phyloP scores from a whole-genome alignment of 495 filamentous ascomycete genomes.

The Lasiosphaeria miniovina region DNA sequence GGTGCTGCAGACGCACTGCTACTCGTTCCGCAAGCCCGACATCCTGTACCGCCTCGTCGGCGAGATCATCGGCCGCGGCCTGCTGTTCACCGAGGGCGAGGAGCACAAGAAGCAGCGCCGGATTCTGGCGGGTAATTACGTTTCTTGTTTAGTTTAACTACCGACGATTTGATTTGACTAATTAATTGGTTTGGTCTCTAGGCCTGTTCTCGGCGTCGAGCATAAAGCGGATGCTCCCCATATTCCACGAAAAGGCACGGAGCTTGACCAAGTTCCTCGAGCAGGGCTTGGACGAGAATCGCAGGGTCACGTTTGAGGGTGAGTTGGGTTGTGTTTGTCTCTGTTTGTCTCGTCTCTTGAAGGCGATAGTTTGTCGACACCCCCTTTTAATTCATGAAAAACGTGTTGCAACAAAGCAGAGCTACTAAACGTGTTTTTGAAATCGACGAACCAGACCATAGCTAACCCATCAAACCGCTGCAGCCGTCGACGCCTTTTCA shows the following conservation, averaged over 20 bases:
- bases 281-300: conserved; percentile 5
- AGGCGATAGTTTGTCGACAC: not conserved
- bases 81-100: conserved; percentile 29
- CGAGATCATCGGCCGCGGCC: conserved; percentile 26
- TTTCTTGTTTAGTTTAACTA: not conserved
- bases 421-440: too few species aligned
- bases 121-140: conserved; percentile 12
- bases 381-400: not conserved
- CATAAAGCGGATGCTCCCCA: conserved; percentile 23
- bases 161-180: not conserved
- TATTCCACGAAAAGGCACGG: conserved; percentile 23
- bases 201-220: conserved; percentile 23
- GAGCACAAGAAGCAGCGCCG: conserved; percentile 27
- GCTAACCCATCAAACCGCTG: not conserved
- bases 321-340: not conserved
- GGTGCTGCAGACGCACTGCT: conserved; percentile 27
- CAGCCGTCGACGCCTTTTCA: conserved; percentile 17
- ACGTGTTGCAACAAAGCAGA: too few species aligned
- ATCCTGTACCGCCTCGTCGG: conserved; percentile 22
- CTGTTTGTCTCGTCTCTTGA: not conserved
- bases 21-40: conserved; percentile 27
- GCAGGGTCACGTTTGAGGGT: conserved; percentile 18
- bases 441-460: too few species aligned
- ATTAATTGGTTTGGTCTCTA: not conserved
- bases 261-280: conserved; percentile 10